phyloP scores from a whole-genome alignment of 495 filamentous ascomycete species.

The Paragyromitra xinjiangensis region DNA sequence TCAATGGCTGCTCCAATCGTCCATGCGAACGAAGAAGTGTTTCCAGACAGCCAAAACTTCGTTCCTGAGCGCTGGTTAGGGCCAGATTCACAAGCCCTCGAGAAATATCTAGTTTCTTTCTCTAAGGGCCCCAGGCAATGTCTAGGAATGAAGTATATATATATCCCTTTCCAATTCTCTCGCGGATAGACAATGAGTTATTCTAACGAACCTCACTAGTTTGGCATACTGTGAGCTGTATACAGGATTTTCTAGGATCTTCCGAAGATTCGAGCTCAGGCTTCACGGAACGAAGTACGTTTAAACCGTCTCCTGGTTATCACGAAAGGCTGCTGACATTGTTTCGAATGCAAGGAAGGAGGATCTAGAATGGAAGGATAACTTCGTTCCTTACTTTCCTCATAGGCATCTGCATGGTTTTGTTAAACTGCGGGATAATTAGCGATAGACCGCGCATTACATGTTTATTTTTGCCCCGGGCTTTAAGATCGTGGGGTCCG shows the following conservation, averaged over 20 bases:
- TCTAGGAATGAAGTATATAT: constrained; percentile 45
- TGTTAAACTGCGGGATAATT: constrained; percentile 3
- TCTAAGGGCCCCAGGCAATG: constrained; percentile 36
- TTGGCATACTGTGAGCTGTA: constrained; percentile 42
- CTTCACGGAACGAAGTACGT: constrained; percentile 25
- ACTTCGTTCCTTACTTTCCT: constrained; percentile 5
- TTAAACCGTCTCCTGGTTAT: neutral
- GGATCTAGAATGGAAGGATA: constrained; percentile 39
- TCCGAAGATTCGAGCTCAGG: constrained; percentile 33
- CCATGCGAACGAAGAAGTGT: constrained; percentile 61
- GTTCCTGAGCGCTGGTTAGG: constrained; percentile 62
- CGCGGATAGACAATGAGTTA: too few relatives aligned
- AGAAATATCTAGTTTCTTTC: constrained; percentile 55
- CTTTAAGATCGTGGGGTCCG: too few relatives aligned
- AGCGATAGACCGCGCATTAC: neutral
- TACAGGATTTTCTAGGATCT: constrained; percentile 28
- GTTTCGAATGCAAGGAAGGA: constrained; percentile 11
- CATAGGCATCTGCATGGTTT: neutral
- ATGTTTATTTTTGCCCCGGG: too few relatives aligned
- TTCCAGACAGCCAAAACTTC: constrained; percentile 61
- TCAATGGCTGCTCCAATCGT: constrained; percentile 61
- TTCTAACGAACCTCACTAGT: constrained; percentile 18
- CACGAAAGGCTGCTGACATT: neutral
- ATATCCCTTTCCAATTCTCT: too few relatives aligned
- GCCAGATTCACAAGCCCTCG: constrained; percentile 55